These are phyloP conservation scores for Cladophialophora exuberans DNA, from an alignment of 2,329 filamentous ascomycete genomes.

Conservation along the genomic window DNA sequence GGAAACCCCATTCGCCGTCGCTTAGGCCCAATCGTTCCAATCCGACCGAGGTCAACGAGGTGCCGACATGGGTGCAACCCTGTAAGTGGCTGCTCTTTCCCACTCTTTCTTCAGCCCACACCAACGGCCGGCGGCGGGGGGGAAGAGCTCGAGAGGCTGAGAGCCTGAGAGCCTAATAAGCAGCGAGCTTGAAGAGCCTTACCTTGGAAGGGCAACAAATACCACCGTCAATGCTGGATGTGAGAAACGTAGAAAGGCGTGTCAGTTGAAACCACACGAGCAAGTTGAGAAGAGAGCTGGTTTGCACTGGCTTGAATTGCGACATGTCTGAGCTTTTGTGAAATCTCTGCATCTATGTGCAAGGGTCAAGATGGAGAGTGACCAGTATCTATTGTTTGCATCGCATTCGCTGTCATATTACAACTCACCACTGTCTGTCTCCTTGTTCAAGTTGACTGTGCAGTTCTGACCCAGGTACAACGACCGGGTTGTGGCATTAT, in stretches of 20 bases:
- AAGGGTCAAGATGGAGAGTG: neutral
- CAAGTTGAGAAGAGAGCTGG: constrained; percentile 21
- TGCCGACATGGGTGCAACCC: too few species aligned
- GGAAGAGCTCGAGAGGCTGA: too few species aligned
- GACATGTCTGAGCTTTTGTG: constrained; percentile 25
- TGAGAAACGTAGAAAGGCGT: neutral
- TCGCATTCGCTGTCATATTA: neutral
- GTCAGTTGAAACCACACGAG: constrained; percentile 5
- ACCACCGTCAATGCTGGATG: too few species aligned
- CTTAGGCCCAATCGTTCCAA: too few species aligned
- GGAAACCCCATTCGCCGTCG: neutral
- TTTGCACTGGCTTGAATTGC: constrained; percentile 13
- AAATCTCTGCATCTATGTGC: constrained; percentile 1
- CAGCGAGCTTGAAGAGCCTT: neutral
- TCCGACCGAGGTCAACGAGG: too few species aligned
- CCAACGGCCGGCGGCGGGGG: too few species aligned
- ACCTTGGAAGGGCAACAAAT: too few species aligned
- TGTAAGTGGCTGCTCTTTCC: too few species aligned
- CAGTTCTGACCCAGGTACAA: constrained; percentile 2
- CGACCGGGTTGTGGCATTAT: constrained; percentile 12
- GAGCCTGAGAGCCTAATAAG: neutral
- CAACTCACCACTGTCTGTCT: neutral
- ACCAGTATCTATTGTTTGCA: too few species aligned
- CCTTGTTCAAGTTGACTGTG: neutral
- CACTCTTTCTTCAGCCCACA: too few species aligned